Evolutionary conservation across 768 basidiomycete genomes (phyloP), one percentile per base, ranked within the genome.

Genomic region (Lactarius psammicola): DNA sequence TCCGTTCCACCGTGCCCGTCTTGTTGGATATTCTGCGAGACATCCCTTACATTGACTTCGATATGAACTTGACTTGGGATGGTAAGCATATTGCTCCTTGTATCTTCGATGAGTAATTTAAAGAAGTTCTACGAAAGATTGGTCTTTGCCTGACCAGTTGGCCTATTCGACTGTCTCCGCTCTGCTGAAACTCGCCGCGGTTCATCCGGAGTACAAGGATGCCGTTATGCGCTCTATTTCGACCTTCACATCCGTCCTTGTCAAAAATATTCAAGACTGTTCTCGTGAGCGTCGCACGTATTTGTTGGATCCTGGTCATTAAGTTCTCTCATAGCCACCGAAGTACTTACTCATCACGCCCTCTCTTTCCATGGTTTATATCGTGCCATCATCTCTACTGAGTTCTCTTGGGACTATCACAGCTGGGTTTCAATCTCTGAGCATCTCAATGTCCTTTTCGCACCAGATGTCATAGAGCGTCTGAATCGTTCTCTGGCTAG

Each of bases 291-390:
- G 38, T 44, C 44, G 56, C 4, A 49, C 26, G 8, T 62, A 13
- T 62, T 28, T 51, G 26, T 18, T 28, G 18, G 34, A 20, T n/a
- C 10, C 9, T 34, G 18, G 13, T 62, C 20, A 11, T 10, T 28
- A 17, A 49, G 15, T 38, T 28, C 11, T 51, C 26, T 13, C 54
- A 23, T 67, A 94, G 92, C 89, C 0, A 77, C 86, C n/a, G 82
- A 85, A 65, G 80, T 92, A 38, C 78, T 95, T 23, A 86, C 87
- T 1, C 91, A 92, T 67, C 76, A 88, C 40, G 87, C 87, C 23
- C 94, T 94, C 7, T 85, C 90, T 18, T 79, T 96, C 51, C 92
- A 95, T 74, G 94, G 94, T 8, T 78, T 95, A 33, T 92, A 93
- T 74, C 86, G 94, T 40, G 92, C 94, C 6, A 84, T 94, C 65